Base-by-base conservation (phyloP, 768 basidiomycete species). In the Agaricus bisporus region DNA sequence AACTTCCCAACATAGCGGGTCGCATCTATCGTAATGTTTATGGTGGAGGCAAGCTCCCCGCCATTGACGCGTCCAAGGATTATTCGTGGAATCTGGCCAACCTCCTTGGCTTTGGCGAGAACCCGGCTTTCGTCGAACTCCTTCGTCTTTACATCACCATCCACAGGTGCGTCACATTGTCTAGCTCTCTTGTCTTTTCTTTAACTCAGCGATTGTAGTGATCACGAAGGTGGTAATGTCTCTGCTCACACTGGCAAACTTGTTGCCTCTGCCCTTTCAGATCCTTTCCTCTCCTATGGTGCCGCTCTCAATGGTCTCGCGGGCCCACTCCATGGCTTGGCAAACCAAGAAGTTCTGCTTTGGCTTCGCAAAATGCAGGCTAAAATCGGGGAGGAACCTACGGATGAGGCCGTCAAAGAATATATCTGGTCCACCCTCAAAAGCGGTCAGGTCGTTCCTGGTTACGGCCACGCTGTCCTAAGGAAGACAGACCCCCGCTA, bases 211-310 rank as follows among this genome's bases (percentile, higher is more conserved):
- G 11, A 60, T 47, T 17, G 20, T 18, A 87, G 88, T 67, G 95
- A 98, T 66, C 95, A 98, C 73, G 95, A 98, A 72, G 95, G 95
- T 68, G 95, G 95, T 42, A 98, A 98, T 61, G 95, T 98, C 57
- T 98, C 95, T 48, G 93, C 92, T 1, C 92, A 95, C 76, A 88
- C 92, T 18, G 90, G 90, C 54, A 91, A 95, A 70, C 78, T 94
- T 18, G 93, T 95, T 59, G 92, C 91, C 51, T 94, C 93, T 51
- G 95, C 95, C 49, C 86, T 98, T 54, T 95, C 95, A 0, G 95
- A 98, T 68, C 95, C 95, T 51, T 98, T 97, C 91, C 83, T 98
- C 22, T 81, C 95, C 5, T 98, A 91, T 67, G 83, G 80, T 55
- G 95, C 95, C 45, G 88, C 94, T 29, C 76, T 98, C 56, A 95